Conservation (phyloP, 495 filamentous ascomycete species). For the Penicillium bialowiezense region DNA sequence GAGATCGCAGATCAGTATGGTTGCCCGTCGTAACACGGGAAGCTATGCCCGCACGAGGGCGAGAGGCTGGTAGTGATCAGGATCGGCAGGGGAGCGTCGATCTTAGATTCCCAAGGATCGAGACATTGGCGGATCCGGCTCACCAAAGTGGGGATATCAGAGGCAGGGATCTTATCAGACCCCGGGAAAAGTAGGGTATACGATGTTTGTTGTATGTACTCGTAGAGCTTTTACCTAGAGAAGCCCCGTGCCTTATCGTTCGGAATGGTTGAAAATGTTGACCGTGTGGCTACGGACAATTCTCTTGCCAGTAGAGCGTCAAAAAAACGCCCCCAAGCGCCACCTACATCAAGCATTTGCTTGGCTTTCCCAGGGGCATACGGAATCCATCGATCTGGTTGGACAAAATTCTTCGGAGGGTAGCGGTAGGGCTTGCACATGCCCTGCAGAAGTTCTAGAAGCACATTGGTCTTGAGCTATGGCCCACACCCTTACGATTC, state of each 20-base stretch:
- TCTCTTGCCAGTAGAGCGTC: not conserved
- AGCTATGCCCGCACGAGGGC: not conserved
- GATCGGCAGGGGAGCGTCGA: not conserved
- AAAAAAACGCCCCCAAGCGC: not conserved
- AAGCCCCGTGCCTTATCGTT: too few relatives aligned
- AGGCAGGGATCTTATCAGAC: not conserved
- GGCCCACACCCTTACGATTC: not conserved
- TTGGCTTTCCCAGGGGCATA: not conserved
- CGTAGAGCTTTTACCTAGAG: too few relatives aligned
- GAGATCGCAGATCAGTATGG: not conserved
- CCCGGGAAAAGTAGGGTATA: too few relatives aligned
- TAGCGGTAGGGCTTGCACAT: not conserved
- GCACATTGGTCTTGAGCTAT: not conserved
- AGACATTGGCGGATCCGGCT: not conserved
- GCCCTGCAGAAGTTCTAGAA: slow-evolving; percentile 1
- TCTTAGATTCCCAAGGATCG: not conserved
- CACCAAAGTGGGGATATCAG: not conserved
- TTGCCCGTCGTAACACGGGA: slow-evolving; percentile 3
- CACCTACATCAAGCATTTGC: not conserved
- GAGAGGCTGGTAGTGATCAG: not conserved
- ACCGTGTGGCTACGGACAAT: not conserved
- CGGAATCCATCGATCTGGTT: not conserved
- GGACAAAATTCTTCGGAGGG: not conserved
- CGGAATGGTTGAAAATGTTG: too few relatives aligned
- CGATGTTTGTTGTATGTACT: too few relatives aligned